Conservation (phyloP, 345 rosid species). For the Rhodomyrtus tomentosa region DNA sequence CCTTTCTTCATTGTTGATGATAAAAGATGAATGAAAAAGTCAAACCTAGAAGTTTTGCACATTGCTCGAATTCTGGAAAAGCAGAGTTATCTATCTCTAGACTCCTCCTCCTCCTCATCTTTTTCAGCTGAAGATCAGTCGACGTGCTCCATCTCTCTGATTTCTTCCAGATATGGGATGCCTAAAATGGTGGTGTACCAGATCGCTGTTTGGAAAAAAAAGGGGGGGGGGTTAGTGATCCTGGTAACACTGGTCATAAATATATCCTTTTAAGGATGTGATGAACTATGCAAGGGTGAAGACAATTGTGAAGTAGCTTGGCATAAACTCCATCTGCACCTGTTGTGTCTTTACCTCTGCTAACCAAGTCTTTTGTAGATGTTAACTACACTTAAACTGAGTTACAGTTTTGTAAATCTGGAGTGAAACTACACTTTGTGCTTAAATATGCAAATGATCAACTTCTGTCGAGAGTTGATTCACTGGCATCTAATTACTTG, state of each 20-base stretch:
- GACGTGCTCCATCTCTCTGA: neutral
- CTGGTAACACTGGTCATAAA: neutral
- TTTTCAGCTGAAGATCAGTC: neutral
- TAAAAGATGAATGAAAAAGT: neutral
- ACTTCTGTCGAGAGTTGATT: neutral
- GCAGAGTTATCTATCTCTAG: neutral
- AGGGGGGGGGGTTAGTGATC: neutral
- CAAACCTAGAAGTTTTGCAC: neutral
- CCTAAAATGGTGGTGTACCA: neutral
- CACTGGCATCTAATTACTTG: neutral
- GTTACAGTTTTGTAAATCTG: neutral
- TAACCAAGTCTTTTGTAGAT: neutral
- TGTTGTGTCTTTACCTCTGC: neutral
- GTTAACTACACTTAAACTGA: neutral
- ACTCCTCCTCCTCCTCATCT: neutral
- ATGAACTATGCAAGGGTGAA: neutral
- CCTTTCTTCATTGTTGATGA: neutral
- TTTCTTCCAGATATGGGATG: neutral
- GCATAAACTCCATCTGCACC: neutral
- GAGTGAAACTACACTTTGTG: neutral
- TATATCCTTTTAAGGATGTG: neutral
- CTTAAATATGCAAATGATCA: neutral
- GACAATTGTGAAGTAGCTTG: neutral
- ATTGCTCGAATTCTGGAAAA: neutral
- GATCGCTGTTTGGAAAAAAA: neutral